Evolutionary conservation across 371 early-diverging fungal species (phyloP).

Genomic region (Syncephalis fuscata): DNA sequence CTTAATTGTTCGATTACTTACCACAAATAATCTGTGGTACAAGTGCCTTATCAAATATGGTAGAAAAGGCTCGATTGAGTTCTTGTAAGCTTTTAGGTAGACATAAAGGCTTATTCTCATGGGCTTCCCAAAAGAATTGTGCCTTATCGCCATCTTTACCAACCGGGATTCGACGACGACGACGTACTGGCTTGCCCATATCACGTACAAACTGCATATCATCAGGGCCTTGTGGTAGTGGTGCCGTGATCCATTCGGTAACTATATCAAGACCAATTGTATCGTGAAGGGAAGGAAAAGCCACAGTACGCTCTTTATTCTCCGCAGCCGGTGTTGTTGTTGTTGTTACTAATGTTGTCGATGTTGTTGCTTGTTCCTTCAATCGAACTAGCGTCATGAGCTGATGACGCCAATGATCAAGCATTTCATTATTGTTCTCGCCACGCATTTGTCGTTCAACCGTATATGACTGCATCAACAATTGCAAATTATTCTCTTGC

Average conservation of each 20-base stretch:
- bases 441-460: conserved; percentile 2
- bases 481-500: conserved; percentile 4
- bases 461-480: conserved; percentile 4
- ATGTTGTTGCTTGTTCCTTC: neutral
- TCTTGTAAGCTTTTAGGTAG: neutral
- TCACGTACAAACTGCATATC: neutral
- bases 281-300: neutral
- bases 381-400: neutral
- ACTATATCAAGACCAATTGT: neutral
- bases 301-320: neutral
- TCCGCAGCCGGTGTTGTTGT: neutral
- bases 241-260: neutral
- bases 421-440: neutral
- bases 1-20: conserved; percentile 1
- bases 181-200: neutral
- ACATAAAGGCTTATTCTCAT: neutral
- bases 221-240: neutral
- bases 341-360: neutral
- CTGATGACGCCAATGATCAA: neutral
- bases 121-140: neutral
- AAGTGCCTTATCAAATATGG: neutral
- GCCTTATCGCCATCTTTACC: neutral
- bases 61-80: neutral
- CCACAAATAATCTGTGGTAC: neutral
- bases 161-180: neutral